Evolutionary conservation across 2,329 filamentous ascomycete genomes (phyloP).

Genomic region (Aspergillus ochraceus): DNA sequence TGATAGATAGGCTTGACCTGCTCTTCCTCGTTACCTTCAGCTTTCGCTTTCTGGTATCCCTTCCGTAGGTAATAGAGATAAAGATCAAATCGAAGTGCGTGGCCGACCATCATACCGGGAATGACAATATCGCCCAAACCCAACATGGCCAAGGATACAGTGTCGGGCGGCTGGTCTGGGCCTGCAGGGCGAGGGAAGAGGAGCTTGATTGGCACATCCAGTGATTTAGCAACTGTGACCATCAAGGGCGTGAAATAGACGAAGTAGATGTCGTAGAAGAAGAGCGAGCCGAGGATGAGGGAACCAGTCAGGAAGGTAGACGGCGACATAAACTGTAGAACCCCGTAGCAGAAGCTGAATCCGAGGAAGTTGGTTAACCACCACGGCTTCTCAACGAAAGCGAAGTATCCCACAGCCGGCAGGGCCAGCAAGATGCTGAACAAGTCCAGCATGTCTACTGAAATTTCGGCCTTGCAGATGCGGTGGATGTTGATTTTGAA

Average conservation of each 20-base stretch:
- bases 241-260: constrained; percentile 57
- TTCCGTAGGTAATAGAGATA: constrained; percentile 77
- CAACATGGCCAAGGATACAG: constrained; percentile 66
- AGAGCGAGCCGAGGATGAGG: constrained; percentile 73
- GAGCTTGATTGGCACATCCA: constrained; percentile 92
- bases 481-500: constrained; percentile 58
- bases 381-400: constrained; percentile 60
- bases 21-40: constrained; percentile 19
- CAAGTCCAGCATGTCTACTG: constrained; percentile 47
- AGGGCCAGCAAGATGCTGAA: constrained; percentile 58
- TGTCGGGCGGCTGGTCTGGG: constrained; percentile 44
- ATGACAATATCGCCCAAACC: constrained; percentile 93
- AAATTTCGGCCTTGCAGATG: constrained; percentile 42
- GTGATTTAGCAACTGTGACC: constrained; percentile 71
- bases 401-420: constrained; percentile 64
- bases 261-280: constrained; percentile 89
- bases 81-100: constrained; percentile 88
- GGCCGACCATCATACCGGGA: constrained; percentile 83
- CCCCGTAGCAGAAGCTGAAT: constrained; percentile 81
- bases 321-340: constrained; percentile 80
- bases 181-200: constrained; percentile 69
- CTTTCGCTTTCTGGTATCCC: constrained; percentile 45
- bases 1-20: constrained; percentile 39
- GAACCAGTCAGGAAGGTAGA: constrained; percentile 83
- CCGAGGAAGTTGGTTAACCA: constrained; percentile 84